Percentiles rank a stretch among this genome's conserved stretches.
Evolutionary conservation across 208 protist genomes (phyloP).

Genomic region (Endotrypanum monterogeii): DNA sequence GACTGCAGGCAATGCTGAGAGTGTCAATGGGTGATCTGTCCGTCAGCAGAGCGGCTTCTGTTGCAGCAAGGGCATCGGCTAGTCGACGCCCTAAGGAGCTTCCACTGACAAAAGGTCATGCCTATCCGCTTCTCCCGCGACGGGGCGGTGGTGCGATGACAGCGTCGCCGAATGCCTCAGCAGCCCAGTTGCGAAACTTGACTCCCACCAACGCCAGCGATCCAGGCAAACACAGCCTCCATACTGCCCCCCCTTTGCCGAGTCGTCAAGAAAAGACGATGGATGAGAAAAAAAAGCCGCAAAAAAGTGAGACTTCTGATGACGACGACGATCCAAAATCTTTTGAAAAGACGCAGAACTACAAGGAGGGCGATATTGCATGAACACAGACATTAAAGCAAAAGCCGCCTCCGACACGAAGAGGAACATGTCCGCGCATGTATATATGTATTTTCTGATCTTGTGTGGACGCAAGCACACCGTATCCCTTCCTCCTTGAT

Average conservation of each 20-base stretch:
- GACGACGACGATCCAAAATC: neutral
- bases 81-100: neutral
- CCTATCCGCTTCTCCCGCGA: neutral
- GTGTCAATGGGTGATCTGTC: conserved; percentile 50
- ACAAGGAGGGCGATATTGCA: neutral
- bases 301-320: neutral
- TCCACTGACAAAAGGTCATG: neutral
- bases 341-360: conserved; percentile 1
- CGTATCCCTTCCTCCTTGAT: neutral
- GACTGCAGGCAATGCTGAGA: conserved; percentile 59
- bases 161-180: neutral
- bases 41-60: conserved; percentile 8
- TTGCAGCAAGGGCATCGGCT: neutral
- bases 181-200: neutral
- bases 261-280: neutral
- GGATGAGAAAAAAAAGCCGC: neutral
- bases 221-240: neutral
- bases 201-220: neutral
- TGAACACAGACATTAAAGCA: neutral
- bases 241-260: neutral
- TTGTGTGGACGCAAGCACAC: neutral
- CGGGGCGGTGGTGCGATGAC: neutral
- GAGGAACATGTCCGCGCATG: neutral
- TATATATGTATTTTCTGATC: neutral
- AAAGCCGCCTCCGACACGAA: neutral